phyloP scores from a whole-genome alignment of 352 stramenopile species.

The Phytophthora aleatoria region DNA sequence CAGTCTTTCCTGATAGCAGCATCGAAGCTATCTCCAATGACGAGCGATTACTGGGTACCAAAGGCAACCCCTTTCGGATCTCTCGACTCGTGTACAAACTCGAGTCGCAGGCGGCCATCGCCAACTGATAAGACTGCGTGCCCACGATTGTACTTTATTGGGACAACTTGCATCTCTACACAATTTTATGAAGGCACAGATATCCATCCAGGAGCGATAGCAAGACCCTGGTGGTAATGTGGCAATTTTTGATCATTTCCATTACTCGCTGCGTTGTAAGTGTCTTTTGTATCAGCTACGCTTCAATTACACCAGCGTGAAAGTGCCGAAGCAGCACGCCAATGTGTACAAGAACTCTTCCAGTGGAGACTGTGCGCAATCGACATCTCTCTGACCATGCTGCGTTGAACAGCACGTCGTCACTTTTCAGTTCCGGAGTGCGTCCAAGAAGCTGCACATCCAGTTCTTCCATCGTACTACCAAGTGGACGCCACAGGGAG shows the following conservation, averaged over 20 bases:
- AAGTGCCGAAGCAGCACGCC: slow-evolving; percentile 64
- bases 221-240: slow-evolving; percentile 22
- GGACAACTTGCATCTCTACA: slow-evolving; percentile 18
- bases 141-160: slow-evolving; percentile 23
- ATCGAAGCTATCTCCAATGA: slow-evolving; percentile 39
- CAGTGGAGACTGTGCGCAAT: slow-evolving; percentile 65
- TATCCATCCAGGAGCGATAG: slow-evolving; percentile 8
- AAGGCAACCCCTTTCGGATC: slow-evolving; percentile 42
- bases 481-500: slow-evolving; percentile 66
- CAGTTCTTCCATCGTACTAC: slow-evolving; percentile 53
- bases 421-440: slow-evolving; percentile 57
- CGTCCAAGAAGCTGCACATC: slow-evolving; percentile 51
- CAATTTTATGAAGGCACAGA: slow-evolving; percentile 10
- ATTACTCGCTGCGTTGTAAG: background rate
- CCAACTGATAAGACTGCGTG: slow-evolving; percentile 6
- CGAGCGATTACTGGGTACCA: slow-evolving; percentile 28
- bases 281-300: slow-evolving; percentile 3
- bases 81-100: slow-evolving; percentile 38
- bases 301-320: slow-evolving; percentile 27
- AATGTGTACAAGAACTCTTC: slow-evolving; percentile 53
- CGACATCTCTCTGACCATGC: slow-evolving; percentile 67
- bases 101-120: slow-evolving; percentile 19
- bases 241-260: slow-evolving; percentile 25
- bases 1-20: slow-evolving; percentile 37
- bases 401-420: slow-evolving; percentile 62